phyloP scores from a whole-genome alignment of 1,139 yeast species.

The Pichia sp. region DNA sequence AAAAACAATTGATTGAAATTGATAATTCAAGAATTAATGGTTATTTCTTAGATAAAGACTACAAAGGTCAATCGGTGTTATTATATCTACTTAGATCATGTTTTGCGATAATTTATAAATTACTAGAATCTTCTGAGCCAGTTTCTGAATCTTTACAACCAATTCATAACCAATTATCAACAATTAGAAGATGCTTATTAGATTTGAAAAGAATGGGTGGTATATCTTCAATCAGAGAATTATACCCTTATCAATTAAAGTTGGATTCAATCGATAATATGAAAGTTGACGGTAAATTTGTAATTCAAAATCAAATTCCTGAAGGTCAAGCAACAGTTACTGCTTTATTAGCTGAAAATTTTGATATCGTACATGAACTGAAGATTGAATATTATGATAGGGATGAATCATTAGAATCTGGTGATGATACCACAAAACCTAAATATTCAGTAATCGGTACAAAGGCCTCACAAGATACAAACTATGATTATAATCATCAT shows the following conservation, averaged over 20 bases:
- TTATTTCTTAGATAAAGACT: constrained; percentile 38
- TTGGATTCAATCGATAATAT: constrained; percentile 81
- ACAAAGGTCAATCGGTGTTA: constrained; percentile 58
- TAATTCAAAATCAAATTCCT: constrained; percentile 81
- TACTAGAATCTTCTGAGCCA: constrained; percentile 88
- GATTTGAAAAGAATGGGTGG: constrained; percentile 94
- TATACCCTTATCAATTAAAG: constrained; percentile 93
- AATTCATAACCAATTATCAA: constrained; percentile 83
- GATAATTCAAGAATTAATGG: constrained; percentile 64
- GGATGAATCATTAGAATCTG: constrained; percentile 23
- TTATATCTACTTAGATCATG: constrained; percentile 81
- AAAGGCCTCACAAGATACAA: constrained; percentile 28
- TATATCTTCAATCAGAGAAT: constrained; percentile 73
- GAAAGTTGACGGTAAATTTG: constrained; percentile 85
- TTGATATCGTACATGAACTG: constrained; percentile 85
- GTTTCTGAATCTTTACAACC: constrained; percentile 91
- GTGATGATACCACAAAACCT: constrained; percentile 19
- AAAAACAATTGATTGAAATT: constrained; percentile 61
- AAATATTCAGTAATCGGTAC: constrained; percentile 26
- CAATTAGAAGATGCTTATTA: constrained; percentile 81
- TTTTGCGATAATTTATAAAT: constrained; percentile 80
- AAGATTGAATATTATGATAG: constrained; percentile 77
- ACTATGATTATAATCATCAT: constrained; percentile 28
- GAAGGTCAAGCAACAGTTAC: constrained; percentile 95
- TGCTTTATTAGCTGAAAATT: constrained; percentile 88